phyloP scores from a whole-genome alignment of 495 filamentous ascomycete genomes.

The Annulohypoxylon maeteangense region DNA sequence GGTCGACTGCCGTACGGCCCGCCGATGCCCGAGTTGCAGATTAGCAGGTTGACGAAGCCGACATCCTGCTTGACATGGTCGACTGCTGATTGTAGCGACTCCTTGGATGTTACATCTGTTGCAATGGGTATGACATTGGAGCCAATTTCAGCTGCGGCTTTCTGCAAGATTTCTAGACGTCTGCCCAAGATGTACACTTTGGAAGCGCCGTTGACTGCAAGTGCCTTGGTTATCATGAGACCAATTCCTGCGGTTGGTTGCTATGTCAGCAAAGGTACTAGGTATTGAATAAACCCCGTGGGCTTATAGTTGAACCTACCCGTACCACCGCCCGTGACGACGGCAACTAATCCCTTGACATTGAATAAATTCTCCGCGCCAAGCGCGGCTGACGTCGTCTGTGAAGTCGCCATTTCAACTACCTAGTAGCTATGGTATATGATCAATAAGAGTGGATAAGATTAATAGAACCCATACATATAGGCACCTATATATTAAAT shows the following conservation, averaged over 20 bases:
- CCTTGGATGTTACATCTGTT: slow-evolving; percentile 74
- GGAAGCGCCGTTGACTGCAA: slow-evolving; percentile 70
- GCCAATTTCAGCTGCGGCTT: slow-evolving; percentile 55
- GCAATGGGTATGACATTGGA: slow-evolving; percentile 66
- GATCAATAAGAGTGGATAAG: background rate
- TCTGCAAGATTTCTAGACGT: slow-evolving; percentile 64
- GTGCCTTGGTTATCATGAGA: slow-evolving; percentile 71
- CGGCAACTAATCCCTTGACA: slow-evolving; percentile 68
- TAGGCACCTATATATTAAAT: background rate
- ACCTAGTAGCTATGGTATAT: background rate
- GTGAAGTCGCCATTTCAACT: slow-evolving; percentile 25
- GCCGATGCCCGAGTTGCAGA: slow-evolving; percentile 73
- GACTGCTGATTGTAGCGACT: slow-evolving; percentile 65
- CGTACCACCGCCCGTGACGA: slow-evolving; percentile 72
- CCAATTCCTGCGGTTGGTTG: slow-evolving; percentile 65
- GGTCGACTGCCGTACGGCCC: slow-evolving; percentile 60
- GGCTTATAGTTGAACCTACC: slow-evolving; percentile 50
- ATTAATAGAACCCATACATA: background rate
- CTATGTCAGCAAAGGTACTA: slow-evolving; percentile 10
- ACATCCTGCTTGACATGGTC: slow-evolving; percentile 62
- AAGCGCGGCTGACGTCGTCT: slow-evolving; percentile 30
- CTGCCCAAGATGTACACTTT: slow-evolving; percentile 81
- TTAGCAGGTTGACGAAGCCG: slow-evolving; percentile 70
- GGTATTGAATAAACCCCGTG: background rate
- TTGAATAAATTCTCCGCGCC: slow-evolving; percentile 62